A percentile compares a stretch with the other conserved stretches of the same genome.
These are phyloP conservation scores for Saturnispora diversa DNA, from an alignment of 805 yeast species.

Conservation along the genomic window DNA sequence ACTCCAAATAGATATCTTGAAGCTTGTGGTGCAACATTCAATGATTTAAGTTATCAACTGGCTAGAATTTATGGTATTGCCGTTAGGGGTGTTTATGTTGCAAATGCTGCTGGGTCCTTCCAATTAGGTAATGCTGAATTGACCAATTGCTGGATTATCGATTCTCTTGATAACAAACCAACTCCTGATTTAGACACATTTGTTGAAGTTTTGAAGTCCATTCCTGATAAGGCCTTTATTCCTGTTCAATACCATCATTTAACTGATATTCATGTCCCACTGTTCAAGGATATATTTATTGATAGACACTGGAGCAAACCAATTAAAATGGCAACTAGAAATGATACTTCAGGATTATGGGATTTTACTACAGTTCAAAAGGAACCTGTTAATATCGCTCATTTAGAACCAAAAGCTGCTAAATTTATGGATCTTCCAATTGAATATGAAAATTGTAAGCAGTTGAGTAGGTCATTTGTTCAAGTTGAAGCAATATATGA, in stretches of 20 bases:
- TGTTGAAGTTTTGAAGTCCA: constrained; percentile 63
- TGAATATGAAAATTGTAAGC: constrained; percentile 44
- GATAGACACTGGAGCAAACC: constrained; percentile 82
- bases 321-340: constrained; percentile 59
- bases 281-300: constrained; percentile 55
- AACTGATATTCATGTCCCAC: constrained; percentile 70
- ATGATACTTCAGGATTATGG: constrained; percentile 50
- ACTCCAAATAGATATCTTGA: constrained; percentile 77
- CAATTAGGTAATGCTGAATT: constrained; percentile 44
- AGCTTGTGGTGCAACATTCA: constrained; percentile 82
- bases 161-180: constrained; percentile 64
- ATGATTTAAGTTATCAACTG: constrained; percentile 78
- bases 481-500: constrained; percentile 59
- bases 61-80: constrained; percentile 82
- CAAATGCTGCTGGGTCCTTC: constrained; percentile 73
- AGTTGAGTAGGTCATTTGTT: constrained; percentile 61
- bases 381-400: constrained; percentile 51
- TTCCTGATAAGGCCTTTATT: constrained; percentile 72
- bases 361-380: constrained; percentile 46
- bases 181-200: constrained; percentile 71
- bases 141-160: constrained; percentile 72
- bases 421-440: constrained; percentile 62
- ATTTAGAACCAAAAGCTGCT: constrained; percentile 52
- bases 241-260: constrained; percentile 67
- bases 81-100: constrained; percentile 74